Evolutionary conservation across 2,329 filamentous ascomycete genomes (phyloP), one percentile per base, ranked within the genome.

Genomic region (Fusarium drepaniforme): DNA sequence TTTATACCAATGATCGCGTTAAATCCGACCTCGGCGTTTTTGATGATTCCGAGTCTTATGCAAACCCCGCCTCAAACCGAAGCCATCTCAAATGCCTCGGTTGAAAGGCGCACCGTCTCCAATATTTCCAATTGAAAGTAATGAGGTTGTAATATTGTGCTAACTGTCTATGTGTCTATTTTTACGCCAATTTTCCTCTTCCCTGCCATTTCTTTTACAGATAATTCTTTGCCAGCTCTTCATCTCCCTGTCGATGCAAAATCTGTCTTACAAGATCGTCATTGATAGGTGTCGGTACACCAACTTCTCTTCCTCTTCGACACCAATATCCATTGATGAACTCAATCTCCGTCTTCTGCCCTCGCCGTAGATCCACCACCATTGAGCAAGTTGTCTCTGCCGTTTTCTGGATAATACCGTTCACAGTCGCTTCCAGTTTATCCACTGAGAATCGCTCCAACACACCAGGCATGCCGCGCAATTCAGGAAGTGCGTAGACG

Each of bases 311-410:
- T 23, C 53, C 51, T 11, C 51, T 60, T 49, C 25, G 40, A 33
- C 64, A 66, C 67, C 25, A 56, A 30, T 65, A 59, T 18, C 66
- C 44, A 61, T 51, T 59, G 15, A 70, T 61, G 15, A 35, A 71
- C 57, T 56, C 30, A 51, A 53, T 61, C 12, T 49, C 57, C 12
- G 38, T 64, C 53, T 40, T 61, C 5, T 23, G 33, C 5, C 40
- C 44, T 5, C 25, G 16, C 8, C 40, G 18, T 4, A 51, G 12
- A 21, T 61, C 56, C 42, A 66, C 64, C 11, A 66, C 56, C 64
- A 66, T 66, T 3, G 40, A 66, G n/a, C 64, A 66, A 3, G 40
- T 66, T 3, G 53, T 66, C 16, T 66, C 23, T 40, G 13, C 33
- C 16, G 56, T 59, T 18, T 59, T 59, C 9, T 38, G 56, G 2